Evolutionary conservation across 208 protist species (phyloP), one percentile per base, ranked within the genome.

Genomic region (Angomonas deanei): DNA sequence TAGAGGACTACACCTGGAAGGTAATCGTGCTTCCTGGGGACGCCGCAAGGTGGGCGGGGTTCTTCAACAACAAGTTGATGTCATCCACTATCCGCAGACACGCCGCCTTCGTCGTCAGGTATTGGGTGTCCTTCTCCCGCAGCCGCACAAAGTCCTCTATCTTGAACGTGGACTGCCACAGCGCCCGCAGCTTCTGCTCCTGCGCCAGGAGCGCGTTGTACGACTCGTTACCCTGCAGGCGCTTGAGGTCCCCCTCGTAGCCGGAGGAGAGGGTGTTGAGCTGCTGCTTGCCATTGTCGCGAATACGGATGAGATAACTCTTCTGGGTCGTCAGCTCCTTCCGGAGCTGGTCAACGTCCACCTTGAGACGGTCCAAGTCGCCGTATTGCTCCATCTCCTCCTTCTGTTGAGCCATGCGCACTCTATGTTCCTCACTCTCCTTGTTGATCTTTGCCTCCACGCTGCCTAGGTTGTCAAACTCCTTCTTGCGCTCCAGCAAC

Each of bases 41-140:
- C 21, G 72, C 76, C 2, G 53, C 61, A 36, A 70, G 49, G 23
- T 70, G 75, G 10, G 75, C 66, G 0, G 78, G 82, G 38, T 90
- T 78, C 65, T 93, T 89, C 42, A 94, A 62, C 28, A 86, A 52
- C 23, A 90, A 32, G 61, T 96, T 96, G 27, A 85, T 79, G 39
- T 96, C 91, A 30, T 96, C 91, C 21, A 92, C 73, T 36, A 93
- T 62, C 39, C 83, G 80, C 42, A 96, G 61, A 49, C 87, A 96
- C 39, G 90, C 82, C 11, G 85, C 89, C 74, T 97, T 97, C 39
- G 72, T 77, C 15, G 56, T 49, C 15, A 89, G 47, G 58, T 94
- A 97, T 66, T 93, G 85, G 36, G 86, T 92, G 39, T 97, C 92
- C 67, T 87, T 92, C 62, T 88, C 89, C 62, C 91, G 89, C 52